These are phyloP conservation scores for Talaromyces thailandensis DNA, from an alignment of 495 filamentous ascomycete species.

Conservation along the genomic window DNA sequence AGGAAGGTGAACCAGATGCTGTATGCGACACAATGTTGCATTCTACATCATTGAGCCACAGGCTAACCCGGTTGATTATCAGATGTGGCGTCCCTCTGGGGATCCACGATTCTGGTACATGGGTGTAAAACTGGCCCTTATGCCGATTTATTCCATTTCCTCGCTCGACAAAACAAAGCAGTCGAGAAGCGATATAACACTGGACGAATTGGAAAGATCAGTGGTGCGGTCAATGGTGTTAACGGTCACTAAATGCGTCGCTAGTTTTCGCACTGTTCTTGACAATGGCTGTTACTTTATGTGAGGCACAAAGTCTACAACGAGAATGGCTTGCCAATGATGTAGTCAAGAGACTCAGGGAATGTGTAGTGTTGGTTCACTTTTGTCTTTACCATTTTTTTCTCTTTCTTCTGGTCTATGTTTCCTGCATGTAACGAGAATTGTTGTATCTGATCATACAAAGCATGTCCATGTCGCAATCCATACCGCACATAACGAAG, in stretches of 20 bases:
- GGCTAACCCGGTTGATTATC: not conserved
- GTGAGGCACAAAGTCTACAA: not conserved
- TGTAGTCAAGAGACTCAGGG: not conserved
- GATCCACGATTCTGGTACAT: not conserved
- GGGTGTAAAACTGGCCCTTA: not conserved
- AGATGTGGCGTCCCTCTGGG: not conserved
- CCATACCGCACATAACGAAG: conserved; percentile 3
- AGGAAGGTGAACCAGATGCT: not conserved
- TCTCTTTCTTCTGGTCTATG: conserved; percentile 1
- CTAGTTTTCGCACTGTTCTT: not conserved
- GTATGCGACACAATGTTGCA: not conserved
- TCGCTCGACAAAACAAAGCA: not conserved
- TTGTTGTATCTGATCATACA: not conserved
- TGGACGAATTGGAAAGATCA: not conserved
- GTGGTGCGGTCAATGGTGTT: not conserved
- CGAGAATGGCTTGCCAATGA: not conserved
- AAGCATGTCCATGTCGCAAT: not conserved
- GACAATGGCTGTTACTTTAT: not conserved
- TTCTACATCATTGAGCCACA: not conserved
- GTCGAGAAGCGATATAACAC: not conserved
- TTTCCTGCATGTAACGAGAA: not conserved
- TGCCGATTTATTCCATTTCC: not conserved
- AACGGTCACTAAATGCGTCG: not conserved
- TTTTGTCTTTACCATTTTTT: conserved; percentile 4
- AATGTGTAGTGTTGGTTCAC: not conserved